These are phyloP conservation scores for Podosphaera fusca DNA, from an alignment of 2,329 filamentous ascomycete species.

Conservation along the genomic window DNA sequence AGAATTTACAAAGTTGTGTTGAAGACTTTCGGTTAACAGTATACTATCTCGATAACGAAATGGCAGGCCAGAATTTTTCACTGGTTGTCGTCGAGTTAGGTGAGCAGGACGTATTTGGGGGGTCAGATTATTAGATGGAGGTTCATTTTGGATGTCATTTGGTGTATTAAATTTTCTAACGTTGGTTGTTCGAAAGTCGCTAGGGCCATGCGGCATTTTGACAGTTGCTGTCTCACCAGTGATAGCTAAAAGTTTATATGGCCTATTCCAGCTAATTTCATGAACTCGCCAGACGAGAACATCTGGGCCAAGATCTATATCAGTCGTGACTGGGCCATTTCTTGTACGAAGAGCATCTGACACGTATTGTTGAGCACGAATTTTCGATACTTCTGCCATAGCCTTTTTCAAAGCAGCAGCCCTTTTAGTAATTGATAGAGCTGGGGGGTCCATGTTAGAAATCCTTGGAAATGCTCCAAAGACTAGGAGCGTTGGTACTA, in stretches of 20 bases:
- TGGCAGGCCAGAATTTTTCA: not conserved
- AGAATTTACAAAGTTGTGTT: not conserved
- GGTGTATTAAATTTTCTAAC: not conserved
- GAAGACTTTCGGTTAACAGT: not conserved
- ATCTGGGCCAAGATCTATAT: not conserved
- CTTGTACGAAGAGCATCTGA: not conserved
- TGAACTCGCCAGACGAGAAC: conserved; percentile 1
- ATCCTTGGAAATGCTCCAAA: not conserved
- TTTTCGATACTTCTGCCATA: conserved; percentile 2
- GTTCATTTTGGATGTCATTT: not conserved
- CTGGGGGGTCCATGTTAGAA: not conserved
- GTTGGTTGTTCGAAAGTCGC: not conserved
- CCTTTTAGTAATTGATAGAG: not conserved
- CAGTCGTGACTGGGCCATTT: not conserved
- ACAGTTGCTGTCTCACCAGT: not conserved
- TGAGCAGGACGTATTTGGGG: not conserved
- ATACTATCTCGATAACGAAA: not conserved
- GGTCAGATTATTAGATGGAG: not conserved
- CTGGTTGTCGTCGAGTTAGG: not conserved
- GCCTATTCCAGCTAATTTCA: not conserved
- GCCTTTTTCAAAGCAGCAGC: conserved; percentile 3
- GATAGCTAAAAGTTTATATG: not conserved
- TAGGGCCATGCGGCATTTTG: too few species aligned
- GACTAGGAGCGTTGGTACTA: not conserved
- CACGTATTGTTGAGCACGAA: not conserved